Evolutionary conservation across 2,329 filamentous ascomycete genomes (phyloP), one percentile per base, ranked within the genome.

Genomic region (Botryotinia globosa): DNA sequence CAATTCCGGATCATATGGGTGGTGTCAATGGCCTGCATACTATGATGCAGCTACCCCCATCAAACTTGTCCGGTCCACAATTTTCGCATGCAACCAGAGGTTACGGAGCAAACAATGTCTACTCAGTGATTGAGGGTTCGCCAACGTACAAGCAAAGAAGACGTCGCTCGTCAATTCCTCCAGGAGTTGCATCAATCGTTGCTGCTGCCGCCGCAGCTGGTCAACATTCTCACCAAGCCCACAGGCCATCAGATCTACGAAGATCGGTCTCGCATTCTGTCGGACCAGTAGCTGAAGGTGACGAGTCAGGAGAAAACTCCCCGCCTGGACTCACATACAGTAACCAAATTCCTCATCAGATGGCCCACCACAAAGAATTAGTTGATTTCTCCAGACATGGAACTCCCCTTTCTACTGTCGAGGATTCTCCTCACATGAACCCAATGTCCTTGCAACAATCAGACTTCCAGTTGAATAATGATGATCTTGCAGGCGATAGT

Each of bases 131-230:
- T 80, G 96, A 99, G 85, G 96, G 96, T 66, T 99, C 96, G 42
- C 96, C 96, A 20, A 98, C 96, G 54, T 99, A 99, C 85, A 99
- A 99, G 88, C 96, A 98, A 86, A 90, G 96, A 79, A 89, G 96
- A 82, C 90, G 96, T 77, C 92, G 96, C 75, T 98, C 96, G 51
- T 98, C 95, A 59, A 94, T 98, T 75, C 94, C 95, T 37, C 91
- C 93, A 20, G 89, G 91, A 77, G 89, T 94, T 81, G 87, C 88
- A 73, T 88, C 88, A 62, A 90, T 92, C 74, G 89, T 91, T 75
- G 89, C 89, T 67, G 88, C 91, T n/a, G 85, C 87, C 34, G 82
- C 85, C 48, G 84, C 84, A 48, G 82, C 84, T 25, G 85, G 63
- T 29, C 66, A 73, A 48, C 64, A 86, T 64, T 86, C 88, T 73